These are phyloP conservation scores for Cichorium intybus DNA, from an alignment of 140 eudicot species.

Conservation along the genomic window DNA sequence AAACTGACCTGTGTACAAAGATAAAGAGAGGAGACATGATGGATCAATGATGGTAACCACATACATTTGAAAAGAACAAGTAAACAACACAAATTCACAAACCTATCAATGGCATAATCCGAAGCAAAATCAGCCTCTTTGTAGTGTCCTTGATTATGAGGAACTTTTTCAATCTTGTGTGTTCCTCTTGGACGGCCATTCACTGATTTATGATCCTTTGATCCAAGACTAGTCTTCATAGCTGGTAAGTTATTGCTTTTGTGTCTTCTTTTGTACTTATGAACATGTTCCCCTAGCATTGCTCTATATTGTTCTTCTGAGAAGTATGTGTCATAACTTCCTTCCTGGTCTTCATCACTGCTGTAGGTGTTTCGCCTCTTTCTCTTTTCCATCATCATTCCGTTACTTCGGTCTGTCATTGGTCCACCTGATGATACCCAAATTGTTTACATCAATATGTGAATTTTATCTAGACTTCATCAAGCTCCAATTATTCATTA, in stretches of 20 bases:
- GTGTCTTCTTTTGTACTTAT: conserved; percentile 74
- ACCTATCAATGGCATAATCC: conserved; percentile 58
- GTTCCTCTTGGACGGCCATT: conserved; percentile 57
- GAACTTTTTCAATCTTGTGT: conserved; percentile 43
- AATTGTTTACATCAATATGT: conserved; percentile 5
- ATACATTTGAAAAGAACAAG: conserved; percentile 2
- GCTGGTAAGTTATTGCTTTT: conserved; percentile 43
- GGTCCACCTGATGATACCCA: conserved; percentile 46
- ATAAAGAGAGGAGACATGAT: conserved; percentile 1
- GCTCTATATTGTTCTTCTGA: conserved; percentile 80
- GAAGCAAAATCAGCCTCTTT: conserved; percentile 43
- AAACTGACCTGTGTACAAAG: conserved; percentile 46
- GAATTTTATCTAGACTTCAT: not conserved
- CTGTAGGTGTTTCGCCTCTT: conserved; percentile 57
- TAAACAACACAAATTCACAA: conserved; percentile 53
- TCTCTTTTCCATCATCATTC: conserved; percentile 56
- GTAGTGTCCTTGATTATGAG: conserved; percentile 51
- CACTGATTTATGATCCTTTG: conserved; percentile 44
- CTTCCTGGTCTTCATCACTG: conserved; percentile 73
- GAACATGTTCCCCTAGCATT: conserved; percentile 90
- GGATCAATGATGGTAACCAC: not conserved
- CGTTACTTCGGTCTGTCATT: conserved; percentile 49
- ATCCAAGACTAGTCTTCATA: conserved; percentile 35
- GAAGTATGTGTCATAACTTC: conserved; percentile 44
- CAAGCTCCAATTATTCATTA: not conserved